Evolutionary conservation across 2,329 filamentous ascomycete genomes (phyloP).

Genomic region (Malbranchea zuffiana): DNA sequence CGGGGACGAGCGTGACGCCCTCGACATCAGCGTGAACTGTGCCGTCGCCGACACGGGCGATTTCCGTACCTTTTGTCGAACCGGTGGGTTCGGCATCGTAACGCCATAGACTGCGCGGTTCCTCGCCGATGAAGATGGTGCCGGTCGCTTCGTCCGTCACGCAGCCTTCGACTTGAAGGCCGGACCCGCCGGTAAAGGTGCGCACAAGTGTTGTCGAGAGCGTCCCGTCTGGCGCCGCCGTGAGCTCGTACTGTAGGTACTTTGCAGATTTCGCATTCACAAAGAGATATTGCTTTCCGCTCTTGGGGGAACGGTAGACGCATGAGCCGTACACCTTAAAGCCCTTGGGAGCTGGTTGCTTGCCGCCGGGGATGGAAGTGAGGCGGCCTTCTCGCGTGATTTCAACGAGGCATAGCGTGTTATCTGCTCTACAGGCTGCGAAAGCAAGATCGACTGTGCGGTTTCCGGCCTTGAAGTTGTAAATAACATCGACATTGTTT

Average conservation of each 20-base stretch:
- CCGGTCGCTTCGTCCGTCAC: slow-evolving; percentile 43
- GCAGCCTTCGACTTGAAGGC: slow-evolving; percentile 46
- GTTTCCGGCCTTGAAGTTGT: slow-evolving; percentile 37
- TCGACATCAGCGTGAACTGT: slow-evolving; percentile 45
- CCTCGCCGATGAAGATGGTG: slow-evolving; percentile 43
- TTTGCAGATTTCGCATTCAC: slow-evolving; percentile 45
- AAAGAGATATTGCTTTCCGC: slow-evolving; percentile 43
- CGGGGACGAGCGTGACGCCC: slow-evolving; percentile 43
- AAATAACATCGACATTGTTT: slow-evolving; percentile 47
- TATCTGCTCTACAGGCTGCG: slow-evolving; percentile 42
- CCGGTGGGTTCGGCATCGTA: slow-evolving; percentile 42
- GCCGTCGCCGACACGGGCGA: slow-evolving; percentile 39
- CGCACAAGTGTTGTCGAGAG: slow-evolving; percentile 40
- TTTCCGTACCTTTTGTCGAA: slow-evolving; percentile 24
- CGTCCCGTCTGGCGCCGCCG: slow-evolving; percentile 30
- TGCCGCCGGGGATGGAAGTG: slow-evolving; percentile 35
- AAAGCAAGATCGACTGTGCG: slow-evolving; percentile 40
- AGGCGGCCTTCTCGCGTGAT: slow-evolving; percentile 39
- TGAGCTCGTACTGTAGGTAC: slow-evolving; percentile 46
- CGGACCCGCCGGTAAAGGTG: slow-evolving; percentile 42
- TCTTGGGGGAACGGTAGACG: slow-evolving; percentile 39
- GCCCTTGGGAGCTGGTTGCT: slow-evolving; percentile 36
- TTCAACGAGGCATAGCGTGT: slow-evolving; percentile 45
- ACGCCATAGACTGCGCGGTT: slow-evolving; percentile 43
- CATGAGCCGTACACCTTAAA: slow-evolving; percentile 45